Conservation (phyloP, 345 rosid genomes). For the Hypericum androsaemum region DNA sequence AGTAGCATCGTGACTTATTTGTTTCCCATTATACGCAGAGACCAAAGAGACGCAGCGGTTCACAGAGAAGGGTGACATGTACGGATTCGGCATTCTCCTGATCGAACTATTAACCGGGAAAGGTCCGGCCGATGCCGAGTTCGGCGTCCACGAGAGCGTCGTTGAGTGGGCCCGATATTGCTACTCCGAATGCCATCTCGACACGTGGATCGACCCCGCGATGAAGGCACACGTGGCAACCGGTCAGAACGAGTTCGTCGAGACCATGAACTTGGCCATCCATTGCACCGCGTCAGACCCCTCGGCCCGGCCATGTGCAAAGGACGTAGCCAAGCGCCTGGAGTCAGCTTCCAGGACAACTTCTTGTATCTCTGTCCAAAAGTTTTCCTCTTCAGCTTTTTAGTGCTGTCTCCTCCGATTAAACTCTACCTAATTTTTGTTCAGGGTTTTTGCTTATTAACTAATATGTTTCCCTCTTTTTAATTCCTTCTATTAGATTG, state of each 20-base stretch:
- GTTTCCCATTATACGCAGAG: constrained; percentile 27
- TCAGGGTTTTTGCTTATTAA: constrained; percentile 2
- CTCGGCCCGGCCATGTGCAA: constrained; percentile 50
- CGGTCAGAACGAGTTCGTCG: constrained; percentile 34
- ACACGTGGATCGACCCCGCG: constrained; percentile 56
- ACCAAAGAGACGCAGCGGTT: constrained; percentile 39
- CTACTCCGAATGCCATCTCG: constrained; percentile 57
- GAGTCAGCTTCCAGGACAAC: constrained; percentile 27
- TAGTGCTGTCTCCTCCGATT: constrained; percentile 4
- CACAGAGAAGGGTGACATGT: constrained; percentile 54
- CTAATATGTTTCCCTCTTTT: neutral
- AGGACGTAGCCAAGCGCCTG: constrained; percentile 38
- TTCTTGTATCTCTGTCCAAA: constrained; percentile 30
- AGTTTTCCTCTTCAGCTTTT: constrained; percentile 20
- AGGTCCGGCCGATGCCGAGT: constrained; percentile 44
- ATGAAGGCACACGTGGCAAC: constrained; percentile 23
- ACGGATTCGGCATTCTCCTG: constrained; percentile 59
- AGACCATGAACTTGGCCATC: constrained; percentile 61
- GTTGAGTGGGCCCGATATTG: constrained; percentile 71
- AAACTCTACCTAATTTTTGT: constrained; percentile 11
- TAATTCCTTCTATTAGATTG: constrained; percentile 2
- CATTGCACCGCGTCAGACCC: constrained; percentile 63
- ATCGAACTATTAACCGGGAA: constrained; percentile 65
- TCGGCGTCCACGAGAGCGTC: constrained; percentile 37
- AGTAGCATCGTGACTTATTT: too few species aligned